Percentiles rank a stretch among this genome's conserved stretches.
phyloP scores from a whole-genome alignment of 345 rosid genomes.

The Jatropha curcas region DNA sequence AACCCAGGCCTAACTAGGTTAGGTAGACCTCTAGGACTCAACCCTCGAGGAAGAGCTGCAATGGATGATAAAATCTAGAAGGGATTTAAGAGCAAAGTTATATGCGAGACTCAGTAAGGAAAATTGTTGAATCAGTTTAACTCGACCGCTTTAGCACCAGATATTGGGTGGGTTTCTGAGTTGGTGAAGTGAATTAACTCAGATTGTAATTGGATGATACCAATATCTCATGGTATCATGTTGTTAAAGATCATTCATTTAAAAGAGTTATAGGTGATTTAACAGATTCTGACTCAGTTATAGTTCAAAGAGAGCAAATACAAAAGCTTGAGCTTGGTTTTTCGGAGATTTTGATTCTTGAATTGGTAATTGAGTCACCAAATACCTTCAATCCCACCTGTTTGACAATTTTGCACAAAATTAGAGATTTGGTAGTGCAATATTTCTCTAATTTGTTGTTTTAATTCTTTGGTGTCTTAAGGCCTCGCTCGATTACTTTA shows the following conservation, averaged over 20 bases:
- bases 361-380: slow-evolving; percentile 50
- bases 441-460: not conserved
- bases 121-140: slow-evolving; percentile 39
- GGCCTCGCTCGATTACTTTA: slow-evolving; percentile 82
- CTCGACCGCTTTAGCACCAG: slow-evolving; percentile 31
- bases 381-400: slow-evolving; percentile 61
- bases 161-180: slow-evolving; percentile 49
- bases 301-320: slow-evolving; percentile 63
- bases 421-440: too few relatives aligned
- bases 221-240: slow-evolving; percentile 61
- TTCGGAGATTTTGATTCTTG: slow-evolving; percentile 56
- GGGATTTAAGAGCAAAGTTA: slow-evolving; percentile 52
- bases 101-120: slow-evolving; percentile 55
- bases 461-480: slow-evolving; percentile 29
- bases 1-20: slow-evolving; percentile 16
- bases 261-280: slow-evolving; percentile 18
- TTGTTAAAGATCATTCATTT: slow-evolving; percentile 36
- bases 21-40: slow-evolving; percentile 43
- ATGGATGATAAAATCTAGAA: slow-evolving; percentile 72
- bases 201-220: slow-evolving; percentile 44
- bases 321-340: slow-evolving; percentile 64
- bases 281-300: slow-evolving; percentile 39
- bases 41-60: slow-evolving; percentile 40
- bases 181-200: slow-evolving; percentile 31
- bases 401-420: too few relatives aligned